Base-by-base conservation (phyloP, 2,329 filamentous ascomycete genomes). In the Sclerotiophoma versabilis region DNA sequence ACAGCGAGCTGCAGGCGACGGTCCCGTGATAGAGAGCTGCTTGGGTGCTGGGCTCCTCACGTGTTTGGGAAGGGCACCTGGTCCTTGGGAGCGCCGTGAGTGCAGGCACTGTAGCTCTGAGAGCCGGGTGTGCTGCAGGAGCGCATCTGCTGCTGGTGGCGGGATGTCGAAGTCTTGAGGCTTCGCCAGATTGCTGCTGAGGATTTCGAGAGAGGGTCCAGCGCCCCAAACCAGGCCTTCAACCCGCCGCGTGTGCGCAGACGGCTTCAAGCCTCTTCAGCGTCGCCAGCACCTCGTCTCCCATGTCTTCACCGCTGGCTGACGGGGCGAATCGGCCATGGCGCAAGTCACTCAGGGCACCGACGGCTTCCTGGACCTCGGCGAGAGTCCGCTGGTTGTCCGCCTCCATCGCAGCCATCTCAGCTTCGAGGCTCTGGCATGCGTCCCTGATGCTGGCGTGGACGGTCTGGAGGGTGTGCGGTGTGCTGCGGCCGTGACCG, bases 261-360 rank as follows among this genome's bases (percentile, higher is more conserved):
- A 83, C 80, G 57, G 85, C 80, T 70, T 90, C 85, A 27, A 92
- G 78, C 57, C 83, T 81, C 57, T 80, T 78, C 29, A 95, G 77
- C 5, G 87, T 87, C 39, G 87, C 83, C 15, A 92, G 77, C 25
- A 91, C 84, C 61, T 92, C 87, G 39, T 85, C 81, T 22, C 80
- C 81, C 26, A 93, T 76, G 19, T 81, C 74, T 59, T 90, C 89
- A 29, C 84, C 81, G 10, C 75, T 77, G 19, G 74, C 71, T 20
- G 77, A 71, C 20, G 76, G 77, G 32, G 76, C 74, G 53, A 95
- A 83, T 49, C 87, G 87, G 30, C 92, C 92, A 67, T 95, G 93
- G 38, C 90, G 86, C 49, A 96, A 80, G 74, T 96, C 91, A 73
- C 91, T 96, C 71, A 96, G 78, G 41, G 84, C 85, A 26, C 88